Evolutionary conservation across 2,329 filamentous ascomycete genomes (phyloP).

Genomic region (Penicillium glabrum): DNA sequence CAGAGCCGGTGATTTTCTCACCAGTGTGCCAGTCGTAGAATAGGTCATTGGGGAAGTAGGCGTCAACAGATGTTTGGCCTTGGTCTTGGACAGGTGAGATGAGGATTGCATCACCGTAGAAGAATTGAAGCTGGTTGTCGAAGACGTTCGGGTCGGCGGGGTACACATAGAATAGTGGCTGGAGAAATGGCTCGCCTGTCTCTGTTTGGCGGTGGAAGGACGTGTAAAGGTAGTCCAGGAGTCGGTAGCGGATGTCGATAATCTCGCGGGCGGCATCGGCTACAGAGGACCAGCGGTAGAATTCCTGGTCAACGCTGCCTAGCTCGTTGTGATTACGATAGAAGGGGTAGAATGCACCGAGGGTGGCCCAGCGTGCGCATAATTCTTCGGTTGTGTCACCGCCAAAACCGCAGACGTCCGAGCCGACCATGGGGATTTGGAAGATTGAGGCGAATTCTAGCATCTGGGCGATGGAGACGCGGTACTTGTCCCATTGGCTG

Average conservation of each 20-base stretch:
- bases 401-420: constrained; percentile 77
- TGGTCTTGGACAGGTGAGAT: constrained; percentile 58
- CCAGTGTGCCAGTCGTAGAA: constrained; percentile 64
- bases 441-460: constrained; percentile 64
- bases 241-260: constrained; percentile 70
- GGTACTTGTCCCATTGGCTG: constrained; percentile 60
- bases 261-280: constrained; percentile 65
- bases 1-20: constrained; percentile 46
- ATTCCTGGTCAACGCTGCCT: constrained; percentile 62
- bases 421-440: constrained; percentile 67
- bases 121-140: constrained; percentile 56
- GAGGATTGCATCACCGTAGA: constrained; percentile 58
- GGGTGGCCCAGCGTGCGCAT: constrained; percentile 72
- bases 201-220: constrained; percentile 61
- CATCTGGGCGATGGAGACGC: constrained; percentile 58
- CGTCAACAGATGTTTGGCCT: constrained; percentile 52
- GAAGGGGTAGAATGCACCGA: constrained; percentile 74
- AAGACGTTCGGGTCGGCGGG: constrained; percentile 57
- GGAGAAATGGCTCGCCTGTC: constrained; percentile 65
- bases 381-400: constrained; percentile 66
- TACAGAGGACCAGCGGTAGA: constrained; percentile 68
- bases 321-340: constrained; percentile 71
- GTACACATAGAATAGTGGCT: constrained; percentile 72
- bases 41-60: constrained; percentile 58
- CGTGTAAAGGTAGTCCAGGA: constrained; percentile 81